Evolutionary conservation across 495 filamentous ascomycete species (phyloP), one percentile per base, ranked within the genome.

Genomic region (Penicillium cosmopolitanum): DNA sequence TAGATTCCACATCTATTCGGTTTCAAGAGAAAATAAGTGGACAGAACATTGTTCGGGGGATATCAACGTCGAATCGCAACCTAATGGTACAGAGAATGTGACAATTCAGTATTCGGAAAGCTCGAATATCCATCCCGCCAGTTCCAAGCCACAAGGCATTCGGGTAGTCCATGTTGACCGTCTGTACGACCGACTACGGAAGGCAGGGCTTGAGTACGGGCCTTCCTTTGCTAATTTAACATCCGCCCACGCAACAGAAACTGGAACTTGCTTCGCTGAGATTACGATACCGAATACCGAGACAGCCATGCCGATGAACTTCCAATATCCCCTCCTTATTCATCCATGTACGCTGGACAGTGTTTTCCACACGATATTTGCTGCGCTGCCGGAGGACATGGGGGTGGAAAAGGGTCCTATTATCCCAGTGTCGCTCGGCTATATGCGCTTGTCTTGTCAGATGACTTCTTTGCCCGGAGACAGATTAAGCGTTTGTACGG

Each of bases 261-360:
- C 58, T 6, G 64, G 61, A 5, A n/a, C 36, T 1, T 72, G 62
- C 35, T 65, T 70, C 10, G 78, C 70, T 3, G 66, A 74, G 21
- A 69, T 79, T 51, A 55, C 64, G 28, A 62, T 77, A n/a, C 74
- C 74, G 1, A 76, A 85, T 53, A 83, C 78, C 3, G 69, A 53
- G 5, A 56, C 72, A 6, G 66, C 66, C 7, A 85, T 85, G 80
- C 82, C 82, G 3, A 51, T 75, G 62, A 63, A 63, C 13, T 74
- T 75, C 34, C 71, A 84, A 54, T 70, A 77, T 28, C 65, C 73
- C 0, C 72, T 70, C 43, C 53, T 80, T 19, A 60, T 79, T 7
- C 81, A 83, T 35, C 81, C 82, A 5, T 70, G 77, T 9, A 68
- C 73, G 1, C 50, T 84, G 6, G 82, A 84, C 48, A 71, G 67